Evolutionary conservation across 2,329 filamentous ascomycete genomes (phyloP).

Genomic region (Fusarium torreyae): DNA sequence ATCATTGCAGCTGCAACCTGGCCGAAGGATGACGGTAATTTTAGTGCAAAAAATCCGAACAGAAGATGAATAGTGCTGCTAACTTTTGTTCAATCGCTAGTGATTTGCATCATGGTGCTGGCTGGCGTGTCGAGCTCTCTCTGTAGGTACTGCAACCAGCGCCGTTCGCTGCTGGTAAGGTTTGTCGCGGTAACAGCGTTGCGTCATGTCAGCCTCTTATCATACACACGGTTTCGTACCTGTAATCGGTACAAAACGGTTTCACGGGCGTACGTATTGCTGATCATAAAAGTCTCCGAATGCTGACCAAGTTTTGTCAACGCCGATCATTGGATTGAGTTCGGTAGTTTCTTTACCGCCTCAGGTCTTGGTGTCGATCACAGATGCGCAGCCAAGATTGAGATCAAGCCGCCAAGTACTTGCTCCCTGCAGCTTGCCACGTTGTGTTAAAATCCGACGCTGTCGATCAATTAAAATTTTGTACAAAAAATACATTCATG

Average conservation of each 20-base stretch:
- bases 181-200: background rate
- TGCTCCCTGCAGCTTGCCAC: background rate
- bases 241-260: constrained; percentile 1
- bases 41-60: too few species aligned
- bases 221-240: too few species aligned
- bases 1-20: too few species aligned
- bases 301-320: background rate
- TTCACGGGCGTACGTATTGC: background rate
- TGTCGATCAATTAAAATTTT: constrained; percentile 13
- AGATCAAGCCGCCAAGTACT: constrained; percentile 11
- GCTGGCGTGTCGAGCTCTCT: too few species aligned
- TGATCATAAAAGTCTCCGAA: constrained; percentile 9
- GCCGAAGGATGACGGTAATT: too few species aligned
- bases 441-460: background rate
- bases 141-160: too few species aligned
- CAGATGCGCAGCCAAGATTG: constrained; percentile 1
- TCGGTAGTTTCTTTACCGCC: constrained; percentile 16
- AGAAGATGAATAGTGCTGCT: too few species aligned
- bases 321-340: constrained; percentile 15
- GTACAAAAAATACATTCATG: too few species aligned
- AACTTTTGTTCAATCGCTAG: too few species aligned
- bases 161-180: too few species aligned
- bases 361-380: background rate
- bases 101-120: too few species aligned
- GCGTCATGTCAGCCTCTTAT: too few species aligned